Conservation (phyloP, 352 stramenopile genomes). For the Pythium scleroteichum region DNA sequence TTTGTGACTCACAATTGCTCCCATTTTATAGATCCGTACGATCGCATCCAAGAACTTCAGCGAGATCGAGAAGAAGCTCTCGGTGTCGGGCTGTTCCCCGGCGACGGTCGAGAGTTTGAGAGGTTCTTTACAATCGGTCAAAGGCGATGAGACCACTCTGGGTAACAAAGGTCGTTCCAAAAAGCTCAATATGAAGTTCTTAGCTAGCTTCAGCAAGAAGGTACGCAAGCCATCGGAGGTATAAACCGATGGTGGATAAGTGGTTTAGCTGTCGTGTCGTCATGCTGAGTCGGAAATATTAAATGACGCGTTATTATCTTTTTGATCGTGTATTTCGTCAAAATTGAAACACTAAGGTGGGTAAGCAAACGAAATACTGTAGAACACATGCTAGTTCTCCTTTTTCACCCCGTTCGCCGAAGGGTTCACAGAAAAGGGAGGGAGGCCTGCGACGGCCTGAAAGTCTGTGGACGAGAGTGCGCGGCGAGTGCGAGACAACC, state of each 20-base stretch:
- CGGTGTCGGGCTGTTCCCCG: constrained; percentile 37
- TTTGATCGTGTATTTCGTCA: constrained; percentile 6
- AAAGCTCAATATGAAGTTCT: constrained; percentile 84
- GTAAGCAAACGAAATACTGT: neutral
- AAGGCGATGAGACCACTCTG: constrained; percentile 25
- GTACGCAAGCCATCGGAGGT: constrained; percentile 33
- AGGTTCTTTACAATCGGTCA: constrained; percentile 35
- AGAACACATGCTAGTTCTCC: constrained; percentile 2
- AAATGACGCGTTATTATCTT: neutral
- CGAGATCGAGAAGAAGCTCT: constrained; percentile 70
- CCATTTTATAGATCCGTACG: constrained; percentile 47
- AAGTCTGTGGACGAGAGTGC: constrained; percentile 30
- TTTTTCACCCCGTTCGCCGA: constrained; percentile 13
- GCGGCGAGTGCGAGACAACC: constrained; percentile 24
- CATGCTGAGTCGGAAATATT: neutral
- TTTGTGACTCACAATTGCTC: neutral
- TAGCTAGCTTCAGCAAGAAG: constrained; percentile 41
- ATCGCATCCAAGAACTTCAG: constrained; percentile 74
- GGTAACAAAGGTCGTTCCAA: constrained; percentile 57
- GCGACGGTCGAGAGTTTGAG: constrained; percentile 54
- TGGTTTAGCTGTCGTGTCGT: constrained; percentile 2
- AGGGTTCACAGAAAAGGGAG: constrained; percentile 26
- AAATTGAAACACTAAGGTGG: neutral
- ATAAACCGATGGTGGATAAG: neutral
- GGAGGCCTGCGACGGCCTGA: constrained; percentile 25